phyloP scores from a whole-genome alignment of 768 basidiomycete genomes.

The Megacollybia marginata region DNA sequence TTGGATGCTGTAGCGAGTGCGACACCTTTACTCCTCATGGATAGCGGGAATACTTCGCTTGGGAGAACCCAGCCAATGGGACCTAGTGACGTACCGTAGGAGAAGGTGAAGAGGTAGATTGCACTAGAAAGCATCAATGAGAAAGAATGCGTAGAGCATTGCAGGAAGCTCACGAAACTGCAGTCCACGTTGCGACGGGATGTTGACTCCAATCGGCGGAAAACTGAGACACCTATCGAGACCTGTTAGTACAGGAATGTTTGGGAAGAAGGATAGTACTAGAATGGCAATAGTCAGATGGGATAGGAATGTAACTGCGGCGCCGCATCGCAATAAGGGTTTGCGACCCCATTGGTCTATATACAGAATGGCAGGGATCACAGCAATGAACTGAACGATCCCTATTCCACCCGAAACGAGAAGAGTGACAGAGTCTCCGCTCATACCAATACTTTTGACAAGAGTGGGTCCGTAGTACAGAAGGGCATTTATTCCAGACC shows the following conservation, averaged over 20 bases:
- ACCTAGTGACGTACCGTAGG: conserved; percentile 73
- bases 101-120: conserved; percentile 69
- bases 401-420: conserved; percentile 76
- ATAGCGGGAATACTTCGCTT: conserved; percentile 75
- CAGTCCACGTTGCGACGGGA: conserved; percentile 52
- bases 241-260: conserved; percentile 1
- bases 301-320: conserved; percentile 53
- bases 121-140: conserved; percentile 26
- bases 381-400: conserved; percentile 70
- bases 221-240: conserved; percentile 37
- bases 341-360: conserved; percentile 66
- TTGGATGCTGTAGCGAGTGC: conserved; percentile 80
- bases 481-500: conserved; percentile 82
- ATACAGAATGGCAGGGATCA: conserved; percentile 63
- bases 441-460: conserved; percentile 54
- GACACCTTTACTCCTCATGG: conserved; percentile 76
- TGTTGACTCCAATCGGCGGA: conserved; percentile 54
- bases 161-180: conserved; percentile 48
- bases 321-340: conserved; percentile 59
- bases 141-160: neutral
- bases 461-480: conserved; percentile 78
- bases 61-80: conserved; percentile 83
- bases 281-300: conserved; percentile 61
- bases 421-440: conserved; percentile 50
- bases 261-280: conserved; percentile 26